Percentiles rank a stretch among this genome's conserved stretches.
These are phyloP conservation scores for Salix brachista DNA, from an alignment of 345 rosid genomes.

Conservation along the genomic window DNA sequence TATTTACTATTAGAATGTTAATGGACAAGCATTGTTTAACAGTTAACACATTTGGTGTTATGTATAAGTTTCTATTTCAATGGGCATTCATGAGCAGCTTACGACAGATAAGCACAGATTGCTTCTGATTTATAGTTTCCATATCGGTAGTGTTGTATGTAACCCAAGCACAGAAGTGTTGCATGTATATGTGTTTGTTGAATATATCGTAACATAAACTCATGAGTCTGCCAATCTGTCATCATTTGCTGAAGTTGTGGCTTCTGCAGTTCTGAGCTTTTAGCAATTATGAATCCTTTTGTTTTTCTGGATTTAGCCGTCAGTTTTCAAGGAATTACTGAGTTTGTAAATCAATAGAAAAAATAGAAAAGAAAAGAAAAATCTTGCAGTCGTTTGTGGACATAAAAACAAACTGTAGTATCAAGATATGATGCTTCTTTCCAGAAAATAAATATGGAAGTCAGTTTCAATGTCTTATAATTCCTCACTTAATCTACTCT, in stretches of 20 bases:
- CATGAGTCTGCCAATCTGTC: not conserved
- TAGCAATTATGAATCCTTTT: not conserved
- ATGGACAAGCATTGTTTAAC: not conserved
- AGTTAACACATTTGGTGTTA: not conserved
- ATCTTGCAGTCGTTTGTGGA: no score
- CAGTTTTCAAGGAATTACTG: no score
- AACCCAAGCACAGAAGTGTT: not conserved
- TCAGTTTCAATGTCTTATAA: no score
- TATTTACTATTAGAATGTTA: not conserved
- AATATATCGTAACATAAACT: not conserved
- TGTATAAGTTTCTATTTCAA: not conserved
- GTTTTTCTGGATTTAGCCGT: not conserved
- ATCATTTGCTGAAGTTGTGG: not conserved
- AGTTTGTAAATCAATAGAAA: no score
- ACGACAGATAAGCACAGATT: not conserved
- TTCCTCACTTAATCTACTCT: no score
- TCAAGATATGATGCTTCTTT: no score
- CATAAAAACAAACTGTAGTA: no score
- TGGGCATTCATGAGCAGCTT: not conserved
- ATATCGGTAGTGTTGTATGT: no score
- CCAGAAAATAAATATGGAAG: no score
- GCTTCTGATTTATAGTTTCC: not conserved
- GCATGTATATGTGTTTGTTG: not conserved
- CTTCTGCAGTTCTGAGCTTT: conserved; percentile 3
- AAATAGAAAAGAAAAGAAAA: no score